These are phyloP conservation scores for Ammopiptanthus mongolicus DNA, from an alignment of 306 rosid species.

Conservation along the genomic window DNA sequence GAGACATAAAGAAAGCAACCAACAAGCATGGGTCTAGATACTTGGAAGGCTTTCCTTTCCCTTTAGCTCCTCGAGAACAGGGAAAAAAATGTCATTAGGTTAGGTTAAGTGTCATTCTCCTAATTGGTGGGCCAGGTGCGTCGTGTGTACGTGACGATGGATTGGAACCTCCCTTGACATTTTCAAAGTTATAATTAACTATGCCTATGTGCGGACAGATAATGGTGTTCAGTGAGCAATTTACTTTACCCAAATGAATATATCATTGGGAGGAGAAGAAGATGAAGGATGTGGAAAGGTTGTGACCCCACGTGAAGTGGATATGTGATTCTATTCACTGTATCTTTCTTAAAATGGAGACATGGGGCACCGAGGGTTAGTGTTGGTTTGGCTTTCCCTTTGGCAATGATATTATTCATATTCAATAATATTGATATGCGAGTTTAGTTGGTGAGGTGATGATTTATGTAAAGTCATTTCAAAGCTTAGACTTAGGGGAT, in stretches of 20 bases:
- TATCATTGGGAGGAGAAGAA: constrained; percentile 17
- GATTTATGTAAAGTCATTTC: constrained; percentile 30
- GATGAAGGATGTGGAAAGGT: constrained; percentile 31
- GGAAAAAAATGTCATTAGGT: constrained; percentile 17
- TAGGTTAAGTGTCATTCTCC: constrained; percentile 51
- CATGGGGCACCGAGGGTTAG: constrained; percentile 30
- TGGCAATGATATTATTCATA: constrained; percentile 12
- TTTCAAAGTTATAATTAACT: not conserved
- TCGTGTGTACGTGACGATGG: constrained; percentile 57
- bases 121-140: constrained; percentile 35
- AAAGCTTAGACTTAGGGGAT: constrained; percentile 17
- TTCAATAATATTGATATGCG: constrained; percentile 4
- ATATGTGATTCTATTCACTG: constrained; percentile 62
- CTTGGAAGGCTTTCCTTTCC: constrained; percentile 15
- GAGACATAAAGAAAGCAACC: constrained; percentile 26
- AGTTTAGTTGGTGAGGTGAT: constrained; percentile 11
- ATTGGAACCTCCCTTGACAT: constrained; percentile 3
- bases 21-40: constrained; percentile 38
- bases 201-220: constrained; percentile 14
- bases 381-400: constrained; percentile 41
- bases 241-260: constrained; percentile 21
- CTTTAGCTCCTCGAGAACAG: constrained; percentile 14
- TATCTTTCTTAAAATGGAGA: constrained; percentile 38
- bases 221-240: constrained; percentile 23
- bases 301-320: constrained; percentile 57